Evolutionary conservation across 441 rosid genomes (phyloP), one percentile per base, ranked within the genome.

Genomic region (Mallotus japonicus): DNA sequence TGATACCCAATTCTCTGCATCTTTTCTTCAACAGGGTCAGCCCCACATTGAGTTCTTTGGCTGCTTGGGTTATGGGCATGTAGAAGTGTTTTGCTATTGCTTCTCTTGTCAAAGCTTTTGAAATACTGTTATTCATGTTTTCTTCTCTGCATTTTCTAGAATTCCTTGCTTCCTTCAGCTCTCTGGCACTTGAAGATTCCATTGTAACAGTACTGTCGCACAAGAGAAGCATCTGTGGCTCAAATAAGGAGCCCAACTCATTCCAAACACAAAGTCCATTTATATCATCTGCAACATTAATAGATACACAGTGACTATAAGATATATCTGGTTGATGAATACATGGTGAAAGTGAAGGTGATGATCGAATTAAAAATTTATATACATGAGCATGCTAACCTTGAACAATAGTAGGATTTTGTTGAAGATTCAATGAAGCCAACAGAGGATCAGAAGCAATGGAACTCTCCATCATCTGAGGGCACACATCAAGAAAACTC

Each of bases 1-100:
- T 67, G n/a, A 91, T 87, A 0, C 92, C 92, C 49, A 93, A 71
- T 19, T 91, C 96, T 16, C 98, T 85, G 53, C 98, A 93, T 79
- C 90, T 87, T 62, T 92, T 91, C 81, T 93, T 93, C 74, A 93
- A 46, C 6, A 91, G 82, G 1, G 98, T 93, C 55, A 93, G 65
- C 0, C 98, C 98, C 7, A 93, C 86, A 19, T 90, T 84, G 2
- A 93, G 89, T 61, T 87, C 92, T 78, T 77, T 87, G 0, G 98
- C 96, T 0, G 98, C 97, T 28, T 87, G 89, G 2, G 88, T 85
- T 19, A 93, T 93, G 0, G 97, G 91, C 89, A 87, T 82, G 77
- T 91, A 90, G 60, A 93, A 93, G 76, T 87, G 86, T 70, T 79
- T 71, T 3, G 56, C 37, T 44, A 73, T 66, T 1, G 3, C 5